phyloP scores from a whole-genome alignment of 306 rosid species.

The Vicia faba region DNA sequence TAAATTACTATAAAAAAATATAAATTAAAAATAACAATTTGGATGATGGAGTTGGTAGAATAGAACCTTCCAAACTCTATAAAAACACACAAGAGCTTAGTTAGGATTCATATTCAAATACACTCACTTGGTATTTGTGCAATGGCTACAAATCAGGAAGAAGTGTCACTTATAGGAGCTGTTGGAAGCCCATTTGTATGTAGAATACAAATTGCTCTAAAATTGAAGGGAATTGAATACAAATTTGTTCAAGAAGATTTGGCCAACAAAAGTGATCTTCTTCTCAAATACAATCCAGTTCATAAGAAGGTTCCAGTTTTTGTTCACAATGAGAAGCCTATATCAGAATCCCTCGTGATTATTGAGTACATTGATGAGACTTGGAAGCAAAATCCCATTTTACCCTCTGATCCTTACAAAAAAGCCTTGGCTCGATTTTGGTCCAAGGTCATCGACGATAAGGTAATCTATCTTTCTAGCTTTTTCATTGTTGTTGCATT shows the following conservation, averaged over 20 bases:
- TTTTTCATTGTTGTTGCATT: background rate
- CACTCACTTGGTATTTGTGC: background rate
- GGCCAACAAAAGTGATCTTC: background rate
- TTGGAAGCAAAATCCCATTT: slow-evolving; percentile 1
- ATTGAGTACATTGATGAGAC: background rate
- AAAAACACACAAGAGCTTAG: background rate
- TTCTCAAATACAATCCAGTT: background rate
- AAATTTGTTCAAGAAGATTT: background rate
- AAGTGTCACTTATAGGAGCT: background rate
- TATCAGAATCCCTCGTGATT: background rate
- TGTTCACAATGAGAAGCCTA: background rate
- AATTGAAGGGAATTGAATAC: background rate
- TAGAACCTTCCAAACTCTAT: background rate
- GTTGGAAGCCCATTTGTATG: background rate
- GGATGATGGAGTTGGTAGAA: no score
- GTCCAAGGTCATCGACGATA: background rate
- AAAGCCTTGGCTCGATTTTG: background rate
- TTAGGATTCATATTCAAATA: background rate
- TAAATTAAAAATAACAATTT: no score
- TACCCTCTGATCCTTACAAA: background rate
- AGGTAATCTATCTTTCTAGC: background rate
- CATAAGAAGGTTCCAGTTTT: slow-evolving; percentile 3
- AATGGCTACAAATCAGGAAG: background rate
- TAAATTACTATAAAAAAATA: no score
- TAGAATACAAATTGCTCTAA: background rate